Percentiles rank a stretch among this genome's conserved stretches.
Conservation (phyloP, 352 stramenopile species). For the Globisporangium spiculum region DNA sequence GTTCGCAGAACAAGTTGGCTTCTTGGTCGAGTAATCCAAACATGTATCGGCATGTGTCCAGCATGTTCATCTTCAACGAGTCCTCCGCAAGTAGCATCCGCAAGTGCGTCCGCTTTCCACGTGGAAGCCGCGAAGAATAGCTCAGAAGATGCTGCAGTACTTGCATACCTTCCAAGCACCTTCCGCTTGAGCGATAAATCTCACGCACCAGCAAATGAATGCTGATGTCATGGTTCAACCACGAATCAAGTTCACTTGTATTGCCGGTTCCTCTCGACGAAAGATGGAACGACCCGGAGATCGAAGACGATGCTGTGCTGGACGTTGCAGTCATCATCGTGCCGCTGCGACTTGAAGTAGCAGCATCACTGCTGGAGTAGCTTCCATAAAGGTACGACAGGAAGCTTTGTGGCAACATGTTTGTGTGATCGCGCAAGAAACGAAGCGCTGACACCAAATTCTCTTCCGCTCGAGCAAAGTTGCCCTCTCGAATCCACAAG, state of each 20-base stretch:
- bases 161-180: conserved; percentile 74
- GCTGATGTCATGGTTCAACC: conserved; percentile 82
- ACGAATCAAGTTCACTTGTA: conserved; percentile 70
- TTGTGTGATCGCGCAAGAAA: conserved; percentile 69
- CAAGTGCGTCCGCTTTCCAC: conserved; percentile 75
- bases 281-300: conserved; percentile 53
- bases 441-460: conserved; percentile 61
- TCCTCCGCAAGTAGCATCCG: conserved; percentile 82
- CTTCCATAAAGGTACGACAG: conserved; percentile 42
- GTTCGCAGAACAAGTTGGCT: conserved; percentile 70
- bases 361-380: conserved; percentile 53
- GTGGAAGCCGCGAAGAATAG: conserved; percentile 66
- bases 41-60: conserved; percentile 76
- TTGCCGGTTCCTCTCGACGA: conserved; percentile 50
- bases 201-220: conserved; percentile 80
- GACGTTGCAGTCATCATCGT: conserved; percentile 61
- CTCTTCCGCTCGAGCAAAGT: conserved; percentile 73
- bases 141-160: conserved; percentile 77
- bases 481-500: conserved; percentile 74
- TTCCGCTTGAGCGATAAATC: conserved; percentile 72
- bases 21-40: conserved; percentile 72
- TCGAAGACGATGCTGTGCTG: conserved; percentile 64
- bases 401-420: conserved; percentile 62
- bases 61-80: conserved; percentile 63
- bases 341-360: conserved; percentile 51